Base-by-base conservation (phyloP, 202 grass and related monocot species). In the Setaria italica region DNA sequence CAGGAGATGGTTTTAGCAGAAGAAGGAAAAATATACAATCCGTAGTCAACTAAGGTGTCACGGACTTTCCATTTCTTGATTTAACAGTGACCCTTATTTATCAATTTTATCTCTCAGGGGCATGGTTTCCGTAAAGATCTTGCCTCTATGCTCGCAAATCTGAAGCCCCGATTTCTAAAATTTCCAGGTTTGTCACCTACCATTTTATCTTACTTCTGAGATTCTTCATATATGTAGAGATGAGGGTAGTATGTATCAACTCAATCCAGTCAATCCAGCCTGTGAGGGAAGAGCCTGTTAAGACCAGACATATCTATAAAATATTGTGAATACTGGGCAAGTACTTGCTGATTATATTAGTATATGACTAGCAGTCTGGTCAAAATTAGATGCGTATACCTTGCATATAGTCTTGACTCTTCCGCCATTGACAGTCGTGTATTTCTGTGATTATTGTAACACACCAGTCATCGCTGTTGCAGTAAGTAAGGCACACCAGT, bases 61-160 rank as follows among this genome's bases (percentile, higher is more conserved):
- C 30, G 73, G 57, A 78, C 0, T 72, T 71, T 82, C 13, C 2
- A 80, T 79, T 21, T 60, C 6, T 83, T 55, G 10, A 74, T 62
- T n/a, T 65, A 47, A 84, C 25, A 46, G 29, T 72, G 73, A 87
- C 65, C 16, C 47, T 21, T 63, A 60, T 62, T 62, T 34, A 70
- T 68, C 66, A 64, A 33, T 85, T 64, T 81, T 76, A 14, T 62
- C 49, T 78, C 78, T 72, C 85, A 97, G 94, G 92, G 92, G 17
- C 92, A 97, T 33, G 92, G 88, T 84, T 97, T 89, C 46, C 87
- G 92, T 83, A 92, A 88, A 88, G 94, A 94, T 72, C 88, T 94
- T 73, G 81, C 84, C 9, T 72, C 94, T 68, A 94, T 97, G 94
- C 74, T 97, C n/a, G 94, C 81, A 85, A 84, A 91, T 89, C 67